These are phyloP conservation scores for Spiromastix sp. DNA, from an alignment of 2,329 filamentous ascomycete genomes.

Conservation along the genomic window DNA sequence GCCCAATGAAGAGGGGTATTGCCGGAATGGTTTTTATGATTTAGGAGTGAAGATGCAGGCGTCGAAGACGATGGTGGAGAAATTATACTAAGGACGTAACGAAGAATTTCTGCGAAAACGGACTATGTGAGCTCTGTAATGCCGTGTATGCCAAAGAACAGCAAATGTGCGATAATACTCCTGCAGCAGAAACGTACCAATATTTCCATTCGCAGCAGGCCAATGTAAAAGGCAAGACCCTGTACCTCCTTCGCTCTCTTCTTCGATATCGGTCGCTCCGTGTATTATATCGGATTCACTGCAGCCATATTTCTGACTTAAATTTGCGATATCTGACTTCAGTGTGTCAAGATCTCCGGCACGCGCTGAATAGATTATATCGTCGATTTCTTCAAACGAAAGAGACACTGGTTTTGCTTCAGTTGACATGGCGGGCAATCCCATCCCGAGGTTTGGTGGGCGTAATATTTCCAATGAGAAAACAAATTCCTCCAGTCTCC, in stretches of 20 bases:
- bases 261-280: conserved; percentile 61
- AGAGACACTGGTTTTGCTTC: conserved; percentile 31
- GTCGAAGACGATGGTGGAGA: conserved; percentile 13
- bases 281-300: conserved; percentile 55
- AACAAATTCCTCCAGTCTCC: no score
- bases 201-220: conserved; percentile 81
- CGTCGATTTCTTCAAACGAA: conserved; percentile 74
- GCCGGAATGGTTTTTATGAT: conserved; percentile 62
- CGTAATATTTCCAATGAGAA: no score
- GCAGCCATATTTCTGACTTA: conserved; percentile 53
- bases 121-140: neutral
- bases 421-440: conserved; percentile 2
- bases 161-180: conserved; percentile 11
- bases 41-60: conserved; percentile 23
- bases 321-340: conserved; percentile 44
- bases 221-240: conserved; percentile 60
- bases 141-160: neutral
- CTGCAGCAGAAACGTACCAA: conserved; percentile 51
- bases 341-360: conserved; percentile 66
- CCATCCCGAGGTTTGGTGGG: no score
- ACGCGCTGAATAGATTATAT: conserved; percentile 80
- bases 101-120: conserved; percentile 35
- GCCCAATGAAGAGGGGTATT: conserved; percentile 96
- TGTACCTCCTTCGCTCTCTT: conserved; percentile 56
- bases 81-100: conserved; percentile 35